phyloP scores from a whole-genome alignment of 148 eudicot species.

The Amaranthus palmeri region DNA sequence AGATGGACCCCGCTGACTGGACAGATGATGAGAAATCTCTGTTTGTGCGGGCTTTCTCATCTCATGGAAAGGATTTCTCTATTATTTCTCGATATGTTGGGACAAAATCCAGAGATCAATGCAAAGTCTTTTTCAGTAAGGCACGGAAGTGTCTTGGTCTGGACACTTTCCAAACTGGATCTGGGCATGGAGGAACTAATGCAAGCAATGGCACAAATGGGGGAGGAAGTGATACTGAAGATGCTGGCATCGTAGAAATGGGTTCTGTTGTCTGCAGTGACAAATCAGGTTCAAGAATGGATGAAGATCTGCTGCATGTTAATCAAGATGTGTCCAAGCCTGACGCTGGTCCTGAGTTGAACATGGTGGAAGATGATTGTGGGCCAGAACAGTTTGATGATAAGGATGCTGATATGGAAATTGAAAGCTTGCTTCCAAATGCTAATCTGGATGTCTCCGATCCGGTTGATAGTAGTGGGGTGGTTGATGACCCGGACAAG shows the following conservation, averaged over 20 bases:
- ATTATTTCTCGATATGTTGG: constrained; percentile 58
- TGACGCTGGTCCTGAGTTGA: constrained; percentile 29
- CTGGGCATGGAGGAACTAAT: constrained; percentile 26
- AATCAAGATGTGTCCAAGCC: constrained; percentile 30
- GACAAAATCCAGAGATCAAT: constrained; percentile 67
- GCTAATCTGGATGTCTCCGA: constrained; percentile 23
- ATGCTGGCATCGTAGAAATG: constrained; percentile 52
- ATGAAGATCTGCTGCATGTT: constrained; percentile 42
- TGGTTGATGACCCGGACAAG: constrained; percentile 16
- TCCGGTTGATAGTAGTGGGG: constrained; percentile 24
- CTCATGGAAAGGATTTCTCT: constrained; percentile 70
- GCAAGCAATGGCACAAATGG: constrained; percentile 42
- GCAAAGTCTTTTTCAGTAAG: constrained; percentile 80
- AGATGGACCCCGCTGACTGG: constrained; percentile 64
- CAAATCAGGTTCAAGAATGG: constrained; percentile 43
- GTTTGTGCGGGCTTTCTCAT: constrained; percentile 63
- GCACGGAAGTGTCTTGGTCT: constrained; percentile 67
- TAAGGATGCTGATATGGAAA: constrained; percentile 17
- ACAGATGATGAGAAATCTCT: constrained; percentile 74
- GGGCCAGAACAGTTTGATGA: constrained; percentile 26
- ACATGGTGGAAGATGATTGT: constrained; percentile 18
- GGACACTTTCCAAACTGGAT: constrained; percentile 37
- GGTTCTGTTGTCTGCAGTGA: constrained; percentile 47
- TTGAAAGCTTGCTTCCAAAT: constrained; percentile 20
- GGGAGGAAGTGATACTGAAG: constrained; percentile 58